A percentile compares a stretch with the other conserved stretches of the same genome.
Evolutionary conservation across 2,329 filamentous ascomycete genomes (phyloP).

Genomic region (Aspergillus hiratsukae): DNA sequence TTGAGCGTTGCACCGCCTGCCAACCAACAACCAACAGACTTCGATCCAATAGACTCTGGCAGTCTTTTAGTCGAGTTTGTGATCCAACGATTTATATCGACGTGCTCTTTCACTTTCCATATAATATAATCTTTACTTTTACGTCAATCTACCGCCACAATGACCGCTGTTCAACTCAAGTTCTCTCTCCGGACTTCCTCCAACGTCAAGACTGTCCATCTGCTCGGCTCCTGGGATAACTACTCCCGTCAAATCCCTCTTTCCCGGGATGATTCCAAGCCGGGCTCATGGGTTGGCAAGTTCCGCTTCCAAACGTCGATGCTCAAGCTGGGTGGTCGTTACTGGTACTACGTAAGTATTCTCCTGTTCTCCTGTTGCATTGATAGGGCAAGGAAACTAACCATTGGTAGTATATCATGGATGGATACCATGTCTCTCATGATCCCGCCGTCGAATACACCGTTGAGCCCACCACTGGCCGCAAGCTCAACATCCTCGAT

Average conservation of each 20-base stretch:
- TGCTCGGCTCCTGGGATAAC: slow-evolving; percentile 97
- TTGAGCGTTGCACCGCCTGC: slow-evolving; percentile 11
- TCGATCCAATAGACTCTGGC: slow-evolving; percentile 24
- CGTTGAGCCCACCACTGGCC: slow-evolving; percentile 92
- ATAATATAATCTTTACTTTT: slow-evolving; percentile 30
- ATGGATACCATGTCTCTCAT: slow-evolving; percentile 96
- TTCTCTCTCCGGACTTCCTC: slow-evolving; percentile 94
- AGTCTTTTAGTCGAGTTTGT: slow-evolving; percentile 20
- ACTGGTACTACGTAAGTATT: slow-evolving; percentile 86
- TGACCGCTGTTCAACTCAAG: slow-evolving; percentile 89
- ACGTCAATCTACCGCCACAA: slow-evolving; percentile 44
- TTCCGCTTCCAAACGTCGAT: slow-evolving; percentile 91
- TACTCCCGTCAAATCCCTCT: slow-evolving; percentile 93
- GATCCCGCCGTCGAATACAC: slow-evolving; percentile 86
- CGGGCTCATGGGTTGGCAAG: slow-evolving; percentile 89
- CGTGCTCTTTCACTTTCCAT: slow-evolving; percentile 18
- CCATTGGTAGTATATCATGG: slow-evolving; percentile 74
- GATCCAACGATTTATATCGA: slow-evolving; percentile 10
- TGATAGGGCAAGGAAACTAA: slow-evolving; percentile 9
- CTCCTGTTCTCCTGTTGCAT: not conserved
- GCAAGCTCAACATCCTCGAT: slow-evolving; percentile 96
- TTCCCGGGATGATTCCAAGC: slow-evolving; percentile 82
- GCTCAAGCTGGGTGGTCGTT: slow-evolving; percentile 81
- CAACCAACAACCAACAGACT: slow-evolving; percentile 13
- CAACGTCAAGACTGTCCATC: slow-evolving; percentile 94